Conservation (phyloP, 805 yeast genomes). For the Teunomyces tritomae region DNA sequence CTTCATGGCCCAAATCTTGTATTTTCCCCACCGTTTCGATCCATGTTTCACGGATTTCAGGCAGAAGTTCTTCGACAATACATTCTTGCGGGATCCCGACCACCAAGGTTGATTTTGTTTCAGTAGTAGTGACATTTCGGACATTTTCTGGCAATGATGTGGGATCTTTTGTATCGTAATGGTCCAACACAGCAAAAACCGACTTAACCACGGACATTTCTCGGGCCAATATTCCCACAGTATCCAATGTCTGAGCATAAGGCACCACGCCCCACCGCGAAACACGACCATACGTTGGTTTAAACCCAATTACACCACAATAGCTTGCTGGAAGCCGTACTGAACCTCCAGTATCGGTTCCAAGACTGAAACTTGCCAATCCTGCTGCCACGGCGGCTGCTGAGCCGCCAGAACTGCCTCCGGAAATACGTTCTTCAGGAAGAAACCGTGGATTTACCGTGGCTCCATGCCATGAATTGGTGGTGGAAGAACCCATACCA, state of each 20-base stretch:
- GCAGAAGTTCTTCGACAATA: conserved; percentile 52
- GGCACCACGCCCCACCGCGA: conserved; percentile 91
- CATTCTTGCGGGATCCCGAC: conserved; percentile 79
- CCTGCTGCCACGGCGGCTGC: conserved; percentile 87
- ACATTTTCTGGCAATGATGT: conserved; percentile 50
- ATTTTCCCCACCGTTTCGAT: conserved; percentile 42
- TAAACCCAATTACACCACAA: conserved; percentile 81
- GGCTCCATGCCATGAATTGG: conserved; percentile 56
- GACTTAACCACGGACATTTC: conserved; percentile 40
- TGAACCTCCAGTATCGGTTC: conserved; percentile 98
- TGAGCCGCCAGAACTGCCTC: conserved; percentile 96
- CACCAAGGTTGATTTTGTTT: conserved; percentile 21
- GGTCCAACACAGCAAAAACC: conserved; percentile 58
- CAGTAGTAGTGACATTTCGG: conserved; percentile 27
- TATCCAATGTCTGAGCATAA: conserved; percentile 91
- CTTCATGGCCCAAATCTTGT: conserved; percentile 45
- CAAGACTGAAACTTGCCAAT: conserved; percentile 71
- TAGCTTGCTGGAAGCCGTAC: conserved; percentile 89
- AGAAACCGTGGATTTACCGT: conserved; percentile 49
- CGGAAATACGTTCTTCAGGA: conserved; percentile 42
- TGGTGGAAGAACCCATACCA: conserved; percentile 88
- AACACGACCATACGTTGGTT: conserved; percentile 89
- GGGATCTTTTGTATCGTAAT: conserved; percentile 73
- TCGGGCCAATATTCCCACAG: conserved; percentile 79
- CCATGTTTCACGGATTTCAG: conserved; percentile 49